These are phyloP conservation scores for Pugionium dolabratum DNA, from an alignment of 345 rosid genomes.

Conservation along the genomic window DNA sequence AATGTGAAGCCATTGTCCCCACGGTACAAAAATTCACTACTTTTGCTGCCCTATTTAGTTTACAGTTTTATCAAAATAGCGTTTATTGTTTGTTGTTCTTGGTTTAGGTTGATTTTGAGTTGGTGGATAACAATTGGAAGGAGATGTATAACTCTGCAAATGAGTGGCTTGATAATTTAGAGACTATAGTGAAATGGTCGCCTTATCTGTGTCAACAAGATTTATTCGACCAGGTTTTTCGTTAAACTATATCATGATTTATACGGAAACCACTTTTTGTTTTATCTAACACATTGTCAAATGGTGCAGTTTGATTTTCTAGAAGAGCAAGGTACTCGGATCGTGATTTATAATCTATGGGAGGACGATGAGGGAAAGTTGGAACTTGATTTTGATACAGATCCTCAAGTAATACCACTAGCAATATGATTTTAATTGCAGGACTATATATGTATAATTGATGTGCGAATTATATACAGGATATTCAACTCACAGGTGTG, in stretches of 20 bases:
- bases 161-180: conserved; percentile 57
- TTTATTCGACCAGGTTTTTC: conserved; percentile 53
- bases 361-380: conserved; percentile 65
- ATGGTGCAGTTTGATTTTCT: conserved; percentile 51
- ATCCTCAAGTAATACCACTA: conserved; percentile 49
- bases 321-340: conserved; percentile 58
- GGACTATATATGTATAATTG: background rate
- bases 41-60: background rate
- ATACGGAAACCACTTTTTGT: background rate
- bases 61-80: background rate
- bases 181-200: conserved; percentile 68
- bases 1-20: conserved; percentile 80
- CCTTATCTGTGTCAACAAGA: conserved; percentile 55
- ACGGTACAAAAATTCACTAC: conserved; percentile 46
- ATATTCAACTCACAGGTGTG: conserved; percentile 76
- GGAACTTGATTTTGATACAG: conserved; percentile 73
- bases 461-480: conserved; percentile 47
- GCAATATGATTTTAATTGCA: background rate
- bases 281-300: conserved; percentile 7
- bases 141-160: conserved; percentile 46
- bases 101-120: conserved; percentile 61
- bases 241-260: background rate
- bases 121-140: conserved; percentile 47
- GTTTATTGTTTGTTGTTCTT: conserved; percentile 12
- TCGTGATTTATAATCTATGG: conserved; percentile 77